Evolutionary conservation across 768 basidiomycete species (phyloP), one percentile per base, ranked within the genome.

Genomic region (Rhodotorula paludigena): DNA sequence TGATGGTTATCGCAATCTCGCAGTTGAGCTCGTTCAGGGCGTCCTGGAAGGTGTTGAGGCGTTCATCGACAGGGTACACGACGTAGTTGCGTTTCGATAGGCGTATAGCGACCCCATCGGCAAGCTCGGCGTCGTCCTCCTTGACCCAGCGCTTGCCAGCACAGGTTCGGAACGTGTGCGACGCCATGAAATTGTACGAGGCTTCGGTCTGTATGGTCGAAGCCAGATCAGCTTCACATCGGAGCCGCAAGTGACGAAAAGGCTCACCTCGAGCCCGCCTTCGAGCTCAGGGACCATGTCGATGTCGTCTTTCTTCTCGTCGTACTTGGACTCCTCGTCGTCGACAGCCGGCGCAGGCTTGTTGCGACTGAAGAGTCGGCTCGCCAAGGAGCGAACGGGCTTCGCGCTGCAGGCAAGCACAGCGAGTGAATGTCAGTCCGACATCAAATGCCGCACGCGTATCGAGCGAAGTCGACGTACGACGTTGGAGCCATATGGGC

Each of bases 1-100:
- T 44, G 35, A 42, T 35, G 33, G 63, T 64, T 41, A 57, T 42
- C 35, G 63, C 63, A 39, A 58, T 39, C 41, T 51, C 63, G 47
- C 49, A 49, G 47, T 64, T 58, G 39, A 64, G 56, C 20, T 2
- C 5, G 23, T 58, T 12, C 21, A 63, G 45, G 0, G 55, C 33
- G 18, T 21, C 18, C 12, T 15, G 11, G 55, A 57, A 63, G 14
- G 16, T 25, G n/a, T 10, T 5, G 12, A 33, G 25, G 35, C 48
- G 39, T 41, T 53, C 30, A n/a, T 33, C 47, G 5, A 7, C 23
- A 2, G 48, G 57, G 33, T 32, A 44, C 33, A 51, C 11, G 39
- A 51, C 30, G 57, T 64, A 57, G 45, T 35, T 28, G 30, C 51
- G 56, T 38, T 42, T 41, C 25, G 39, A 23, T 42, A 28, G 49